These are phyloP conservation scores for Trichoderma harzianum DNA, from an alignment of 2,329 filamentous ascomycete species.

Conservation along the genomic window DNA sequence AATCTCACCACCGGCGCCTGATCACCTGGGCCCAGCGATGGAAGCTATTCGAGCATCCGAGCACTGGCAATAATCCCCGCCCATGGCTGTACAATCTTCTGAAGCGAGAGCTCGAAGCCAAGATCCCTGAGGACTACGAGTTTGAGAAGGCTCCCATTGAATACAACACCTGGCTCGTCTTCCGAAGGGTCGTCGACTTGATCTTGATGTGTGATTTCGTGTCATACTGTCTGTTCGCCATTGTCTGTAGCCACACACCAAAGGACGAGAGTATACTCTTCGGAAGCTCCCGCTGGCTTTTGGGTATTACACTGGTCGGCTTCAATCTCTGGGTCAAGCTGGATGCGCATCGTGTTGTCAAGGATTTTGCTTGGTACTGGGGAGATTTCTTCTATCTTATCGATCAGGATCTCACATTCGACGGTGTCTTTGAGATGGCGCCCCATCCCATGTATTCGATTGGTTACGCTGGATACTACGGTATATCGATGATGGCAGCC, in stretches of 20 bases:
- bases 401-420: conserved; percentile 95
- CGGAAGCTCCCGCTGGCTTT: conserved; percentile 70
- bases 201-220: conserved; percentile 99
- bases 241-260: conserved; percentile 78
- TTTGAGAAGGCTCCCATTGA: conserved; percentile 92
- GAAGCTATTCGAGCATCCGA: conserved; percentile 80
- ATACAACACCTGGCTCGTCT: conserved; percentile 99
- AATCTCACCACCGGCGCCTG: conserved; percentile 84
- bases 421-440: conserved; percentile 98
- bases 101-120: conserved; percentile 87
- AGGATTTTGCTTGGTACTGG: conserved; percentile 99
- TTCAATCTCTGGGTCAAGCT: conserved; percentile 99
- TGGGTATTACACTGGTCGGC: conserved; percentile 73
- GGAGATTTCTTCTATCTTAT: conserved; percentile 99
- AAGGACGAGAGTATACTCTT: conserved; percentile 66
- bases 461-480: conserved; percentile 96
- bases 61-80: conserved; percentile 75
- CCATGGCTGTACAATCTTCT: conserved; percentile 79
- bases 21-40: conserved; percentile 84
- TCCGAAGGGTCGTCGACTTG: conserved; percentile 90
- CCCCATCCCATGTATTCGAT: conserved; percentile 99
- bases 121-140: conserved; percentile 89
- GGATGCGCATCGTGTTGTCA: conserved; percentile 94
- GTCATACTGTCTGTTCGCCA: conserved; percentile 93
- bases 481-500: conserved; percentile 95